phyloP scores from a whole-genome alignment of 1,284 basidiomycete genomes.

The Apiotrichum brassicae region DNA sequence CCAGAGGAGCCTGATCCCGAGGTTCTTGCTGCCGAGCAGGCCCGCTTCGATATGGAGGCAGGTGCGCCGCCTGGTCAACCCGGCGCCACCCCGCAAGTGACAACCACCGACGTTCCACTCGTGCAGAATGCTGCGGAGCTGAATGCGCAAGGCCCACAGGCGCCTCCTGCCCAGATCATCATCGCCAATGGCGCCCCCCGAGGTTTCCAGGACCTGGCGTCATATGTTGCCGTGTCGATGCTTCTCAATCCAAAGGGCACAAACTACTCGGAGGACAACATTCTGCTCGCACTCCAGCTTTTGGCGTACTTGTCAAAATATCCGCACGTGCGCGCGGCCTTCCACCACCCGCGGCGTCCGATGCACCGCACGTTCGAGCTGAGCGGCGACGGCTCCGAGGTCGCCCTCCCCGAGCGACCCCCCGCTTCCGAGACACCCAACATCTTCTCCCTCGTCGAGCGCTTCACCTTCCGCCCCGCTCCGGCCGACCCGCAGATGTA shows the following conservation, averaged over 20 bases:
- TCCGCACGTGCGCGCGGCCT: conserved; percentile 92
- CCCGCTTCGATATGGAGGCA: conserved; percentile 40
- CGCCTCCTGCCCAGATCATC: conserved; percentile 38
- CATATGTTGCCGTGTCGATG: conserved; percentile 39
- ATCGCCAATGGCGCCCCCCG: conserved; percentile 46
- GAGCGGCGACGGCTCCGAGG: conserved; percentile 20
- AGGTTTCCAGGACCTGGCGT: conserved; percentile 44
- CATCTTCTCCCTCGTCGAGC: conserved; percentile 91
- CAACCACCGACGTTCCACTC: conserved; percentile 18
- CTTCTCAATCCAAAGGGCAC: conserved; percentile 47
- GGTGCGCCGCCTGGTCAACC: conserved; percentile 44
- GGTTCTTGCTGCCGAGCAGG: conserved; percentile 38
- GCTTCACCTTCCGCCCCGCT: conserved; percentile 89
- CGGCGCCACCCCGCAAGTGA: conserved; percentile 33
- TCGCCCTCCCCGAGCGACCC: conserved; percentile 41
- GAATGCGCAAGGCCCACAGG: conserved; percentile 5
- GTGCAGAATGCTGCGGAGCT: conserved; percentile 12
- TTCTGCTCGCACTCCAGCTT: conserved; percentile 82
- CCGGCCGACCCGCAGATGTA: conserved; percentile 67
- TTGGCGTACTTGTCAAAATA: conserved; percentile 97
- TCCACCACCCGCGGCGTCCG: conserved; percentile 69
- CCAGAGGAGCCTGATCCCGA: conserved; percentile 38
- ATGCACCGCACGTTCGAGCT: conserved; percentile 47
- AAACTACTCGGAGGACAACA: conserved; percentile 85
- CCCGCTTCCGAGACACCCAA: conserved; percentile 56